A percentile compares a stretch with the other conserved stretches of the same genome.
These are phyloP conservation scores for Euphorbia celastroides DNA, from an alignment of 441 rosid genomes.

Conservation along the genomic window DNA sequence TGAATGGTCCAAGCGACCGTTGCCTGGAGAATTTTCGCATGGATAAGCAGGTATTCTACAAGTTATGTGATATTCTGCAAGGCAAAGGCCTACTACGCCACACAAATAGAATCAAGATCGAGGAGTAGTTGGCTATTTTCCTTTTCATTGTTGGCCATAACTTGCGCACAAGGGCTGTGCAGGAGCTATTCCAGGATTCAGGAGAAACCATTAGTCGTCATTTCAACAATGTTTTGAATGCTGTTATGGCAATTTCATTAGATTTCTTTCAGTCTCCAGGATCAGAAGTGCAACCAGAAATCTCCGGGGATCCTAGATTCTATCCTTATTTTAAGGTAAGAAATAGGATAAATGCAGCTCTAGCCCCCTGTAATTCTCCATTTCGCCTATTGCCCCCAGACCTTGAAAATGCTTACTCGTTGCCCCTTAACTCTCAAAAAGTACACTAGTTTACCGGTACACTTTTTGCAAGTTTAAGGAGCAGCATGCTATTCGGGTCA, in stretches of 20 bases:
- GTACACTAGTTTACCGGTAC: too few relatives aligned
- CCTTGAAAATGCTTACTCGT: too few relatives aligned
- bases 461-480: too few relatives aligned
- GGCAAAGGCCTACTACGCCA: slow-evolving; percentile 75
- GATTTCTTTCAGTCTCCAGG: slow-evolving; percentile 65
- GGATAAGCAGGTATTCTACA: slow-evolving; percentile 81
- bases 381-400: too few relatives aligned
- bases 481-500: too few relatives aligned
- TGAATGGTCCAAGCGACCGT: slow-evolving; percentile 51
- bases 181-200: slow-evolving; percentile 63
- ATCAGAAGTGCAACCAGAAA: slow-evolving; percentile 40
- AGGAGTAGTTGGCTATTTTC: slow-evolving; percentile 85
- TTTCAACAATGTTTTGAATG: slow-evolving; percentile 86
- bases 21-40: slow-evolving; percentile 83
- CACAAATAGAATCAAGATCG: slow-evolving; percentile 82
- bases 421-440: too few relatives aligned
- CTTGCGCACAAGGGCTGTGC: slow-evolving; percentile 81
- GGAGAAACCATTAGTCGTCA: slow-evolving; percentile 94
- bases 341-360: too few relatives aligned
- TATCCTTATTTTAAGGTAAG: slow-evolving; percentile 72
- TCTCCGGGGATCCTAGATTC: slow-evolving; percentile 43
- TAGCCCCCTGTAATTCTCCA: too few relatives aligned
- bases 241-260: slow-evolving; percentile 60
- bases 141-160: slow-evolving; percentile 81
- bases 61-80: slow-evolving; percentile 73